Evolutionary conservation across 495 filamentous ascomycete species (phyloP).

Genomic region (Beverwykella pulmonaria): DNA sequence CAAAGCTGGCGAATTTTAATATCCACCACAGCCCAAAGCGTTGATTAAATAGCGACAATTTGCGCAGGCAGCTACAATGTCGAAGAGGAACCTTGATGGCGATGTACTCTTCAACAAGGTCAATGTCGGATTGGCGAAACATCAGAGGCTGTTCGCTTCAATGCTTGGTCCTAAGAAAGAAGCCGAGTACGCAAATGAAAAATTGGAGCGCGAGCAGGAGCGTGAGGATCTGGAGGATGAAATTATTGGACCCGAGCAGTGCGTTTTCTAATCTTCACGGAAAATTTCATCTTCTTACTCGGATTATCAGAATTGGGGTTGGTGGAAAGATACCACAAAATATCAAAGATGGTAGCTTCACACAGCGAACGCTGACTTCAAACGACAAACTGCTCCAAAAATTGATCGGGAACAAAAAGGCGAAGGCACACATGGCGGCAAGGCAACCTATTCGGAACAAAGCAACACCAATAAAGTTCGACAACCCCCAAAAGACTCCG

Average conservation of each 20-base stretch:
- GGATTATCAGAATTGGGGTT: constrained; percentile 47
- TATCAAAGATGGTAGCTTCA: constrained; percentile 44
- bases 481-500: background rate
- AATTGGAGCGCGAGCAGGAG: constrained; percentile 46
- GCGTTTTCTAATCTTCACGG: background rate
- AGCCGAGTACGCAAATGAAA: constrained; percentile 43
- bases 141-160: constrained; percentile 51
- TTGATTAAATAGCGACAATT: constrained; percentile 6
- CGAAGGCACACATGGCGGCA: constrained; percentile 32
- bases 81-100: constrained; percentile 39
- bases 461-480: constrained; percentile 24
- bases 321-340: constrained; percentile 51
- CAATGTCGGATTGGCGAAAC: constrained; percentile 51
- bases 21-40: constrained; percentile 22
- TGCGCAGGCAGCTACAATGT: constrained; percentile 19
- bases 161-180: constrained; percentile 54
- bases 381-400: constrained; percentile 51
- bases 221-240: constrained; percentile 45
- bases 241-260: constrained; percentile 42
- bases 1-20: constrained; percentile 11
- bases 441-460: constrained; percentile 38
- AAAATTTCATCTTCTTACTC: background rate
- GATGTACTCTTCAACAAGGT: constrained; percentile 53
- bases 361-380: constrained; percentile 44
- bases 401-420: constrained; percentile 51